phyloP scores from a whole-genome alignment of 1,284 basidiomycete species.

The Hymenochaete sp. region DNA sequence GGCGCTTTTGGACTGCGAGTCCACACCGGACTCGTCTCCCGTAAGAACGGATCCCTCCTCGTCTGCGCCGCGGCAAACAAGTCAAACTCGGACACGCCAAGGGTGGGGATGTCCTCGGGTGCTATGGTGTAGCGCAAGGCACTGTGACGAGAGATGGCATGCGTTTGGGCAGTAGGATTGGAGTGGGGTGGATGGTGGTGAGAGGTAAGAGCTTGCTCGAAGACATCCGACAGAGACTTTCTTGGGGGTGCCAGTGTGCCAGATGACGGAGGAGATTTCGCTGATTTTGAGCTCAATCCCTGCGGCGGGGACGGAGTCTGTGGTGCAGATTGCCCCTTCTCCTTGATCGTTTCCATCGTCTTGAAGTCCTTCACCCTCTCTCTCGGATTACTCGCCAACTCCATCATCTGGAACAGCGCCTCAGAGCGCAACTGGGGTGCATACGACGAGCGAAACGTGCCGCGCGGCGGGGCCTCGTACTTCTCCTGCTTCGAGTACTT shows the following conservation, averaged over 20 bases:
- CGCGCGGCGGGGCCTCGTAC: constrained; percentile 10
- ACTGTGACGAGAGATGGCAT: not conserved
- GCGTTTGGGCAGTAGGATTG: not conserved
- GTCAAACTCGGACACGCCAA: constrained; percentile 12
- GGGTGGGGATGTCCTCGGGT: not conserved
- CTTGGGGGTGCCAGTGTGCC: no score
- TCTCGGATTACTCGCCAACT: not conserved
- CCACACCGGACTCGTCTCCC: constrained; percentile 5
- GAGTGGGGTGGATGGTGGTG: not conserved
- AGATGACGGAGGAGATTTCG: no score
- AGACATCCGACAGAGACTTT: no score
- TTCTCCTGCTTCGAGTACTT: constrained; percentile 2
- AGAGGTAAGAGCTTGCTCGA: no score
- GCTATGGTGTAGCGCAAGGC: not conserved
- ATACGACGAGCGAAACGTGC: constrained; percentile 12
- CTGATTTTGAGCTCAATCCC: no score
- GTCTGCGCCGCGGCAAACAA: constrained; percentile 7
- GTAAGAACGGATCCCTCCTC: not conserved
- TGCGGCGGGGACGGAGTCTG: no score
- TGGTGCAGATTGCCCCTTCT: not conserved
- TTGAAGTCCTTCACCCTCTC: not conserved
- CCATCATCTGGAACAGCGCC: not conserved
- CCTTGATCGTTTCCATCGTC: not conserved
- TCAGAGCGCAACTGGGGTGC: constrained; percentile 8
- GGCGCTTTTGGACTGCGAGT: constrained; percentile 3